A percentile compares a stretch with the other conserved stretches of the same genome.
phyloP scores from a whole-genome alignment of 257 asterid genomes.

The Ligustrum vulgare region DNA sequence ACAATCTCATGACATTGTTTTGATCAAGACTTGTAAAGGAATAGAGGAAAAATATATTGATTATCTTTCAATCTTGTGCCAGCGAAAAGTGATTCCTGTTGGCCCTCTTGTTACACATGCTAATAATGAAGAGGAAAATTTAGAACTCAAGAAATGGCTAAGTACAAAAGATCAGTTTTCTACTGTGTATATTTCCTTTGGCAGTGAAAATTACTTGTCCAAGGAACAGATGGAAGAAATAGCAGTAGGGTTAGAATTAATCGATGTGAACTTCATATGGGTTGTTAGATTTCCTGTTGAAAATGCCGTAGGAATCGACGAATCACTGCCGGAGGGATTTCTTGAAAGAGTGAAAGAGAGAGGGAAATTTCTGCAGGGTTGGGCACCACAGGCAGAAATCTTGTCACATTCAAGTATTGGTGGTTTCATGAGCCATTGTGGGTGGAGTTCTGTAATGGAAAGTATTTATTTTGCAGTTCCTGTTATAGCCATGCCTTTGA shows the following conservation, averaged over 20 bases:
- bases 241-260: slow-evolving; percentile 8
- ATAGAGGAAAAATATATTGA: slow-evolving; percentile 14
- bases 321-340: slow-evolving; percentile 4
- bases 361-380: slow-evolving; percentile 12
- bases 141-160: slow-evolving; percentile 1
- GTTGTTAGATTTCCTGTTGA: not conserved
- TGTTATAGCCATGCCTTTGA: slow-evolving; percentile 35
- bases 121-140: not conserved
- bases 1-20: slow-evolving; percentile 1
- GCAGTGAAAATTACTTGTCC: slow-evolving; percentile 14
- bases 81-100: slow-evolving; percentile 6
- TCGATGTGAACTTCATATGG: slow-evolving; percentile 10
- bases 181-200: slow-evolving; percentile 16
- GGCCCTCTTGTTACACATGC: slow-evolving; percentile 7
- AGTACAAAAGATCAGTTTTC: slow-evolving; percentile 4
- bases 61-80: slow-evolving; percentile 10
- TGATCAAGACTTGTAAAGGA: slow-evolving; percentile 8
- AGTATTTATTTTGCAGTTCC: slow-evolving; percentile 32
- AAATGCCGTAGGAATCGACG: not conserved
- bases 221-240: slow-evolving; percentile 9
- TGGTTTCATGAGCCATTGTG: slow-evolving; percentile 49
- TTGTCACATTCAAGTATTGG: slow-evolving; percentile 32
- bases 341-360: slow-evolving; percentile 13
- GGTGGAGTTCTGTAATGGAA: slow-evolving; percentile 42
- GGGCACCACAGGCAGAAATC: slow-evolving; percentile 41